Evolutionary conservation across 495 filamentous ascomycete genomes (phyloP).

Genomic region (Apodospora peruviana): DNA sequence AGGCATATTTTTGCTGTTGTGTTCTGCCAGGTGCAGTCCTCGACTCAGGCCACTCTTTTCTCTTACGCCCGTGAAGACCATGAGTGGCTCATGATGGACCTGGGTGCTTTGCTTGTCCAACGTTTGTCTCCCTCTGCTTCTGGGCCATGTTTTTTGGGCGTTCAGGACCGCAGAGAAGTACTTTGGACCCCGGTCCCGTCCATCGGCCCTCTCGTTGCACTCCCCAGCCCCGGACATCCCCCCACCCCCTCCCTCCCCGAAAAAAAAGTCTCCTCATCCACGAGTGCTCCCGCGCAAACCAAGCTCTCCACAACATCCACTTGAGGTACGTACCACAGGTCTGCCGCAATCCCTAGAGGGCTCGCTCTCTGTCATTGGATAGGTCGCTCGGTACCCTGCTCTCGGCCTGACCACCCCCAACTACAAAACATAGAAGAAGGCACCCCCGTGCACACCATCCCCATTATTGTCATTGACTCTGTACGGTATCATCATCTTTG

Average conservation of each 20-base stretch:
- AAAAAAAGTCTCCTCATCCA: conserved; percentile 18
- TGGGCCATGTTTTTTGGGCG: conserved; percentile 10
- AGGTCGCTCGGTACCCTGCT: conserved; percentile 17
- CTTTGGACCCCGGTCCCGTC: conserved; percentile 19
- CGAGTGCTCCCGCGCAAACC: conserved; percentile 12
- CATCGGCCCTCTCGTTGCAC: conserved; percentile 24
- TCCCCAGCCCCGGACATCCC: conserved; percentile 13
- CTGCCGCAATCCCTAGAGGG: conserved; percentile 12
- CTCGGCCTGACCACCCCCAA: conserved; percentile 22
- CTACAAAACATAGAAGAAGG: conserved; percentile 23
- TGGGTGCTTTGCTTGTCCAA: conserved; percentile 9
- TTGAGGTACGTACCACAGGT: conserved; percentile 26
- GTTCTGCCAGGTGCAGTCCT: too few species aligned
- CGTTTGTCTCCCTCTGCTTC: conserved; percentile 5
- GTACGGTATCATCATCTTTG: conserved; percentile 13
- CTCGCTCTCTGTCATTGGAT: conserved; percentile 19
- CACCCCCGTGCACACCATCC: conserved; percentile 18
- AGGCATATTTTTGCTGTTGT: too few species aligned
- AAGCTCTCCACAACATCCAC: conserved; percentile 21
- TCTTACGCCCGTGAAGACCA: neutral
- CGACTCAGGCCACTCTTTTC: too few species aligned
- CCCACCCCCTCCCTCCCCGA: conserved; percentile 11
- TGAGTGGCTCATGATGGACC: neutral
- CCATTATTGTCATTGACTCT: conserved; percentile 19
- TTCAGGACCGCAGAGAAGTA: conserved; percentile 16